Evolutionary conservation across 352 stramenopile genomes (phyloP), one percentile per base, ranked within the genome.

Genomic region (Phytophthora uliginosa): DNA sequence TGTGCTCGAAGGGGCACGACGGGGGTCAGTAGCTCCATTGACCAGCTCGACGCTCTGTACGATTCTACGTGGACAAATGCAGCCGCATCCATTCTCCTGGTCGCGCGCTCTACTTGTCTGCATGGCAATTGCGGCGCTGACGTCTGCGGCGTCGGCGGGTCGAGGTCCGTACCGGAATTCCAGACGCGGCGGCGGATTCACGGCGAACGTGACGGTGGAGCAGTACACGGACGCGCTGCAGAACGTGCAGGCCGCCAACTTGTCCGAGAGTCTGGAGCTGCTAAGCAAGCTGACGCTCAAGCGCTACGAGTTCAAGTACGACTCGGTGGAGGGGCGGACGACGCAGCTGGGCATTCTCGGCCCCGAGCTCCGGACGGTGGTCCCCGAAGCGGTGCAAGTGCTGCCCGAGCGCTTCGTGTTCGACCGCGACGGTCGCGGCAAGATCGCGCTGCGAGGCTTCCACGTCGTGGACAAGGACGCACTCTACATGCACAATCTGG

Each of bases 401-500:
- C 59, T 91, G 20, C 63, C 85, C 8, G 62, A 93, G 67, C 81
- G 88, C 22, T 77, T 88, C 31, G 77, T 94, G 38, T 79, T 88
- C 40, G 74, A 90, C 62, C 73, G 78, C 10, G 59, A 77, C 55
- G 78, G 74, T 1, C 76, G 84, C n/a, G 69, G 86, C 24, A 90
- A 85, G 33, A 73, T 98, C 4, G 71, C 84, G 12, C 57, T 98
- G 28, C 82, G 90, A 48, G 89, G 98, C 67, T 87, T 98, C 66
- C 86, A 94, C 33, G 82, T 93, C 2, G 83, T 98, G 7, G 93
- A 98, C 24, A 90, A 85, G 33, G 72, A 98, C 4, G 71, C 84
- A 9, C 57, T 98, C 5, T 98, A 98, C 69, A 98, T 98, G 92
- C 91, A 98, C 83, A 96, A 90, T 59, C 73, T 98, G 12, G 94